Evolutionary conservation across 805 yeast genomes (phyloP), one percentile per base, ranked within the genome.

Genomic region (Yamadazyma takamatsuzukensis): DNA sequence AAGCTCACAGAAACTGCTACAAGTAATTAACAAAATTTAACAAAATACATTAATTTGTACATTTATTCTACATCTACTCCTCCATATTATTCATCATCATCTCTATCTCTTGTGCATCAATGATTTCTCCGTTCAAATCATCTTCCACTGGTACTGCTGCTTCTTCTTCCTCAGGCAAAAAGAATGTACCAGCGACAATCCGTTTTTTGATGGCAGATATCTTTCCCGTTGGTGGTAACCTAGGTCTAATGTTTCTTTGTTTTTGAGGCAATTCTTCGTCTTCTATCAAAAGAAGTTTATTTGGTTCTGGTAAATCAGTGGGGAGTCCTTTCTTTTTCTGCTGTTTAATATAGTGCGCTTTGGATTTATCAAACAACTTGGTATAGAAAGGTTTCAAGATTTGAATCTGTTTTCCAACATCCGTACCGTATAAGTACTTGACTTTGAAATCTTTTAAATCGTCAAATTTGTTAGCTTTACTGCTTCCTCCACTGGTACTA

Each of bases 221-320:
- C 56, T 83, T 87, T 22, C 96, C 96, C 18, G 86, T 83, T 5
- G 96, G 96, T 9, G 97, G 96, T 31, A 93, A 63, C 48, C 88
- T 80, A 1, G 95, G 82, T 44, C 89, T 70, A 18, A 72, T 70
- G 40, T 80, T 79, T 36, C 89, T 70, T 45, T 79, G 84, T 49
- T 85, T 87, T 36, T 80, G 77, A 0, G 95, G 88, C 45, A 86
- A 67, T 35, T 83, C 89, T 12, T 85, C 96, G 48, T 89, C 96
- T 51, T 88, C 96, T 30, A 83, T 59, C 31, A 67, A 50, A 2
- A 34, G 27, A 9, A 83, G 54, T 3, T 49, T 41, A 15, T 45
- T 40, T 12, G 49, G 45, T 6, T 61, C 57, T n/a, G 78, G 68
- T n/a, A 71, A 61, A 8, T 58, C 64, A 8, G 56, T 51, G 21